Base-by-base conservation (phyloP, 768 basidiomycete species). In the Leccinum uliginosum region DNA sequence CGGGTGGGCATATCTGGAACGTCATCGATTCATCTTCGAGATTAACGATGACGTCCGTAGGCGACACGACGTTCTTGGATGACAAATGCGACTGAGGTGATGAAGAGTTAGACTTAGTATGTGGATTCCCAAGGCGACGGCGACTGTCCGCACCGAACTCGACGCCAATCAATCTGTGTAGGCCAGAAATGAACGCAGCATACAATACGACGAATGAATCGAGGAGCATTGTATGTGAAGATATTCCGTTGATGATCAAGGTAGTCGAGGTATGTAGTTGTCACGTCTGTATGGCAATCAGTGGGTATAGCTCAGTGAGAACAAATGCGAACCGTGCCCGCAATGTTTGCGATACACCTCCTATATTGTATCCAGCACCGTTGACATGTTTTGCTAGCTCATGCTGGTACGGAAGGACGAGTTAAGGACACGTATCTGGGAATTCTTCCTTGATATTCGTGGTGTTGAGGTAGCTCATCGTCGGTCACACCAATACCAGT, bases 151-250 rank as follows among this genome's bases (percentile, higher is more conserved):
- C 69, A 94, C 93, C 94, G 63, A 96, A 94, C 63, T 96, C 94
- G 47, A 92, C 75, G 6, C 94, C 93, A 14, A 92, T 74, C 27
- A 91, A 76, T 68, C 86, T 88, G 71, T 95, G 83, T 46, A 98
- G 72, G 54, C 85, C 83, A 3, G 90, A 84, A 29, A 96, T 82
- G 50, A 98, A 84, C 0, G 91, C 88, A 0, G 92, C 93, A 65
- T 96, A 85, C 1, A 97, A 78, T 11, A 91, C 85, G 44, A 97
- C 91, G 64, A 91, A 95, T 6, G 91, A 91, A 69, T 96, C 93
- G 43, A 97, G 78, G 4, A 91, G 78, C 26, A 87, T 85, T 0
- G 89, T 83, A 69, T 90, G 90, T 17, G 86, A 81, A 3, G 91
- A 84, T 53, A 95, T 90, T 44, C 87, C 85, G 54, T 86, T 80